Percentiles rank a stretch among this genome's conserved stretches.
Conservation (phyloP, 768 basidiomycete species). For the Boletus subparvulus region DNA sequence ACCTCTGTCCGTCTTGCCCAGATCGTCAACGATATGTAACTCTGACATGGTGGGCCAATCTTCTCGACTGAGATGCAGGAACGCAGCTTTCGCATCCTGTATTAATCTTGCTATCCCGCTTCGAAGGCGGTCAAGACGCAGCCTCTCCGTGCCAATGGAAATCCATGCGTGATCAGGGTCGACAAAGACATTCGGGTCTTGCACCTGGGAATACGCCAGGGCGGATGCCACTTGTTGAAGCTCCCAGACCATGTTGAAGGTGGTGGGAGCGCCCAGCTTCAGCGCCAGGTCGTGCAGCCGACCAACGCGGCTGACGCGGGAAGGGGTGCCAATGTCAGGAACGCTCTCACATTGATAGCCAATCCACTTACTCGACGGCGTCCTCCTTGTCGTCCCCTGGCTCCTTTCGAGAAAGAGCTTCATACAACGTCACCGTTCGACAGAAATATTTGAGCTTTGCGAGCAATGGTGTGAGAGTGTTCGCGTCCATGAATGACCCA, state of each 20-base stretch:
- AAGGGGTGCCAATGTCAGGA: neutral
- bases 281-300: neutral
- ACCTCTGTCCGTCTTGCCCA: neutral
- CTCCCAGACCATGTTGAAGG: slow-evolving; percentile 11
- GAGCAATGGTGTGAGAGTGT: neutral
- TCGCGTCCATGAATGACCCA: neutral
- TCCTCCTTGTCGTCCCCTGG: neutral
- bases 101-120: neutral
- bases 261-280: neutral
- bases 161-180: neutral
- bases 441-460: slow-evolving; percentile 10
- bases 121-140: neutral
- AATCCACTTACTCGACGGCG: neutral
- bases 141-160: neutral
- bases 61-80: neutral
- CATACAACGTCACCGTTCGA: neutral
- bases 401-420: neutral
- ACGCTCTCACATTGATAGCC: neutral
- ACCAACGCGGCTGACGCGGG: neutral
- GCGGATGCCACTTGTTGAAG: slow-evolving; percentile 5
- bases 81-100: neutral
- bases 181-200: slow-evolving; percentile 3
- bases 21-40: neutral
- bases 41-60: neutral
- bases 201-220: neutral